phyloP scores from a whole-genome alignment of 163 green algal genomes.

The Smithsoniella earleae region DNA sequence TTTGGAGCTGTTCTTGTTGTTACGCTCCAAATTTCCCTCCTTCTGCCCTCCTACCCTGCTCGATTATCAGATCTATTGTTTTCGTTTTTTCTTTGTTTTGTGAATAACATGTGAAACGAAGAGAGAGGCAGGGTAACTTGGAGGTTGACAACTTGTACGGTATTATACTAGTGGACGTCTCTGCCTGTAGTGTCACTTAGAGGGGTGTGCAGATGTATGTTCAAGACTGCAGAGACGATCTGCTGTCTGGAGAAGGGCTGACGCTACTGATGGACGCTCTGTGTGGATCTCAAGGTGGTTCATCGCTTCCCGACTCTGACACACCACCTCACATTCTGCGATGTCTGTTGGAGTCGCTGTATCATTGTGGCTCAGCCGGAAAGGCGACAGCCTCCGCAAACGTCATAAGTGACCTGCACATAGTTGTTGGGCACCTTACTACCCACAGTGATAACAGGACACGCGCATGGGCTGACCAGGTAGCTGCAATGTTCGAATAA shows the following conservation, averaged over 20 bases:
- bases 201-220: slow-evolving; percentile 19
- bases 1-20: no score
- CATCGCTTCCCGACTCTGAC: not conserved
- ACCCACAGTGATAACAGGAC: not conserved
- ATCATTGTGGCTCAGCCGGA: not conserved
- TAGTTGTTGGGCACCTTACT: not conserved
- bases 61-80: no score
- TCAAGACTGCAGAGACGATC: not conserved
- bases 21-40: not conserved
- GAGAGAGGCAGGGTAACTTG: no score
- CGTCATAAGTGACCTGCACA: slow-evolving; percentile 14
- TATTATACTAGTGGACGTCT: not conserved
- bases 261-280: slow-evolving; percentile 1
- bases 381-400: not conserved
- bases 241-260: not conserved
- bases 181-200: not conserved
- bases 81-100: not conserved
- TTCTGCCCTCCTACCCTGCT: not conserved
- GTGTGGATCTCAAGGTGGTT: not conserved
- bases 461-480: not conserved
- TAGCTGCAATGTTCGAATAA: slow-evolving; percentile 26
- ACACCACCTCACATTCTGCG: not conserved
- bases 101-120: not conserved
- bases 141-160: no score
- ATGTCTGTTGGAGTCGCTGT: not conserved